Conservation (phyloP, 352 stramenopile species). For the Globisporangium orthogonon region DNA sequence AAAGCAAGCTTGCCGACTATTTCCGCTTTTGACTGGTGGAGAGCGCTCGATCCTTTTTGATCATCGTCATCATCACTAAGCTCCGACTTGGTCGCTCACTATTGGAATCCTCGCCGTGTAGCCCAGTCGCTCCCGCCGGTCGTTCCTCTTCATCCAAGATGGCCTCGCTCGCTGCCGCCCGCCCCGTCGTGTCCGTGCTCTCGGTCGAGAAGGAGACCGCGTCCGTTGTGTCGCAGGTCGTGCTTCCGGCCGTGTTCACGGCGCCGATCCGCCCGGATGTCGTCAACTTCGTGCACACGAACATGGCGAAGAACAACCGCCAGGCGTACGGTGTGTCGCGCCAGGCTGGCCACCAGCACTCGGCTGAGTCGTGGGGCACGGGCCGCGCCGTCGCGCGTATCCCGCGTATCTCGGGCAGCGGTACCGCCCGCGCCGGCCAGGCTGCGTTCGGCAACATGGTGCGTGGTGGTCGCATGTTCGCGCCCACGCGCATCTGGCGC, state of each 20-base stretch:
- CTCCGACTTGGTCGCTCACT: conserved; percentile 14
- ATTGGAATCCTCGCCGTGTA: conserved; percentile 61
- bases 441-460: conserved; percentile 99
- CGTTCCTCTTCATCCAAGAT: conserved; percentile 29
- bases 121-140: conserved; percentile 38
- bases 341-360: conserved; percentile 95
- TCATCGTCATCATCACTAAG: not conserved
- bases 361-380: conserved; percentile 98
- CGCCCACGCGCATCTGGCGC: conserved; percentile 98
- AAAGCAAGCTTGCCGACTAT: too few relatives aligned
- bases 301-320: conserved; percentile 99
- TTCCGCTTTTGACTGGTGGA: conserved; percentile 6
- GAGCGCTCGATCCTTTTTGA: not conserved
- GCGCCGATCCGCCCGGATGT: conserved; percentile 98
- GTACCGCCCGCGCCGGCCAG: conserved; percentile 97
- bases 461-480: conserved; percentile 98
- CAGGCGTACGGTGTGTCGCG: conserved; percentile 98
- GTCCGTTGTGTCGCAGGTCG: conserved; percentile 85
- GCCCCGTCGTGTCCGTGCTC: conserved; percentile 95
- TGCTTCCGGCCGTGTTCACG: conserved; percentile 94
- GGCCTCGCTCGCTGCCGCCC: conserved; percentile 87
- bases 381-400: conserved; percentile 99
- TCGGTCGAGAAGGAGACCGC: conserved; percentile 74
- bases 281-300: conserved; percentile 99
- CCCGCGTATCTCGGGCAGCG: conserved; percentile 96